Conservation (phyloP, 208 protist genomes). For the Angomonas desouzai region DNA sequence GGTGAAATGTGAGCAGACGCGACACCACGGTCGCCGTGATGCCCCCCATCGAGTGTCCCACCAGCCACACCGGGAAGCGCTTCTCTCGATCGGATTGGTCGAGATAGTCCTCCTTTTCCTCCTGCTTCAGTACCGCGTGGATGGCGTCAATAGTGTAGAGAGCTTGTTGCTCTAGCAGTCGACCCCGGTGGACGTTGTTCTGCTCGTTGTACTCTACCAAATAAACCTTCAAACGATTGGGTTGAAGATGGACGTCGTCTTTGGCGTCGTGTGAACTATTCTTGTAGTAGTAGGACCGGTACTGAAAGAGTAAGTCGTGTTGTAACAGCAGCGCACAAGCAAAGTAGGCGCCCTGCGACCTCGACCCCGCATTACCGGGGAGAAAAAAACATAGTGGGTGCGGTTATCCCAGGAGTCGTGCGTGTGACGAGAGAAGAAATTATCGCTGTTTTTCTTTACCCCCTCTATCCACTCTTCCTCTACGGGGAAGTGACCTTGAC, state of each 20-base stretch:
- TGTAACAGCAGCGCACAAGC: not conserved
- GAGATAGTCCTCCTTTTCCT: not conserved
- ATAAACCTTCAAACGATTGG: not conserved
- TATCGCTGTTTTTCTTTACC: not conserved
- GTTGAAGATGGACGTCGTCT: no score
- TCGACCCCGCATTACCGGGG: not conserved
- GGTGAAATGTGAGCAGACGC: not conserved
- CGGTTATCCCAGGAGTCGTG: not conserved
- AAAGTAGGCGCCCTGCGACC: not conserved
- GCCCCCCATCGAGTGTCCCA: slow-evolving; percentile 4
- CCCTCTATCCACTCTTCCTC: not conserved
- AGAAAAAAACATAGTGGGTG: slow-evolving; percentile 1
- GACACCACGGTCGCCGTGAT: not conserved
- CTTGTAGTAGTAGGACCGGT: not conserved
- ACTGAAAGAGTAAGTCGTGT: not conserved
- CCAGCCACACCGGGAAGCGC: not conserved
- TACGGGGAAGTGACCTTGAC: not conserved
- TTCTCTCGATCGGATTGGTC: not conserved
- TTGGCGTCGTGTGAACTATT: no score
- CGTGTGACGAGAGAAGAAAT: not conserved
- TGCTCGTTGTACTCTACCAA: not conserved
- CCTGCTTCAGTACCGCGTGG: slow-evolving; percentile 2
- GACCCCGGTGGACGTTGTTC: not conserved
- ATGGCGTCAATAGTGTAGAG: slow-evolving; percentile 5
- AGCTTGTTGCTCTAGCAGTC: slow-evolving; percentile 1